Conservation (phyloP, 441 rosid genomes). For the Pelargonium myrrhifolium region DNA sequence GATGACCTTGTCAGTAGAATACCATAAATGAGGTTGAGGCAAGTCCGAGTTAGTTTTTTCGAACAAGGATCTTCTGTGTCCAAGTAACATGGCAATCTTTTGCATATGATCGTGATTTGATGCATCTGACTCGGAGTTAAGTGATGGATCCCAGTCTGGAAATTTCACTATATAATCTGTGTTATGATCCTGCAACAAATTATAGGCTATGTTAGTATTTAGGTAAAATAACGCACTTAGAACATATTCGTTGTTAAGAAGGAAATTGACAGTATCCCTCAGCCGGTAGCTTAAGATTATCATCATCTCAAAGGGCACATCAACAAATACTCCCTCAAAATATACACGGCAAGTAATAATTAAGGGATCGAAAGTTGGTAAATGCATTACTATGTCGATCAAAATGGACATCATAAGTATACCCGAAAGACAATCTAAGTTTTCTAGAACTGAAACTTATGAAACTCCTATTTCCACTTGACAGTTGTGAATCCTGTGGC, state of each 20-base stretch:
- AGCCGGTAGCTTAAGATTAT: not conserved
- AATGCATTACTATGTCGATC: too few species aligned
- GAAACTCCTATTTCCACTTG: too few species aligned
- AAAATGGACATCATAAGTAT: too few species aligned
- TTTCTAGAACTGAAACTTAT: too few species aligned
- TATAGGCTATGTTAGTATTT: constrained; percentile 7
- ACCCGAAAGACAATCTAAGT: too few species aligned
- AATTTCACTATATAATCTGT: constrained; percentile 83
- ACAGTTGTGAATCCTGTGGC: too few species aligned
- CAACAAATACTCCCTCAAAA: not conserved
- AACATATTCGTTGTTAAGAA: not conserved
- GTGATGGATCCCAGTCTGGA: constrained; percentile 88
- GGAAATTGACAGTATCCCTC: not conserved
- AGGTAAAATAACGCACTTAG: not conserved
- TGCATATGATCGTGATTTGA: constrained; percentile 29
- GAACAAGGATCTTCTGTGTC: constrained; percentile 51
- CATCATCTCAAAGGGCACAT: not conserved
- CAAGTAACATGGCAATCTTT: constrained; percentile 21
- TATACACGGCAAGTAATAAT: not conserved
- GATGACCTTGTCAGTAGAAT: constrained; percentile 52
- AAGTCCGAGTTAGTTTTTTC: constrained; percentile 38
- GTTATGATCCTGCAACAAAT: constrained; percentile 72
- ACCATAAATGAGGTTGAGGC: constrained; percentile 89
- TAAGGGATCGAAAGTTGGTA: too few species aligned
- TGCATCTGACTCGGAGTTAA: constrained; percentile 21